Evolutionary conservation across 805 yeast genomes (phyloP).

Genomic region (Nematodospora valgi): DNA sequence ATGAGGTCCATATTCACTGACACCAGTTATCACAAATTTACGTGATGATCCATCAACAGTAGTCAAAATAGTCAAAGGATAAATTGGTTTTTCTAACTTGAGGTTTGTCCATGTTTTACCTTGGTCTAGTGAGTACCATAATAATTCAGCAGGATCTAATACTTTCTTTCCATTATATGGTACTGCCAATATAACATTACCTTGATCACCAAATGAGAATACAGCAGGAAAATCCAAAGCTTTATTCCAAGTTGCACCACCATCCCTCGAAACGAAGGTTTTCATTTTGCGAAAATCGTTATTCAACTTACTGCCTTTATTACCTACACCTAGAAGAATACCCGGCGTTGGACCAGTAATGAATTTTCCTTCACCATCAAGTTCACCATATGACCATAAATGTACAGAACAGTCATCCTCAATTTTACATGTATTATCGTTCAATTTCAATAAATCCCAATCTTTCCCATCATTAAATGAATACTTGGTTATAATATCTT

Average conservation of each 20-base stretch:
- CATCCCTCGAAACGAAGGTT: slow-evolving; percentile 71
- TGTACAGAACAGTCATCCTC: slow-evolving; percentile 50
- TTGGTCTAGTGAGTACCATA: slow-evolving; percentile 63
- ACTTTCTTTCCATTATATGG: slow-evolving; percentile 30
- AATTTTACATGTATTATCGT: slow-evolving; percentile 38
- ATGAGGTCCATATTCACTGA: slow-evolving; percentile 10
- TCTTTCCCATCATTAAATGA: slow-evolving; percentile 52
- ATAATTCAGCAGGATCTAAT: slow-evolving; percentile 19
- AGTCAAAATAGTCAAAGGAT: slow-evolving; percentile 46
- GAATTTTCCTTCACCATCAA: slow-evolving; percentile 40
- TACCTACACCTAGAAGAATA: slow-evolving; percentile 30
- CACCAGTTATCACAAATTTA: slow-evolving; percentile 52
- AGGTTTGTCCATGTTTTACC: slow-evolving; percentile 62
- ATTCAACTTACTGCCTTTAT: slow-evolving; percentile 24
- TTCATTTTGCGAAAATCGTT: slow-evolving; percentile 15
- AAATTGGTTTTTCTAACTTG: slow-evolving; percentile 42
- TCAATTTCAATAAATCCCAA: slow-evolving; percentile 48
- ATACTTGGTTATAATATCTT: slow-evolving; percentile 30
- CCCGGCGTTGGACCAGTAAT: slow-evolving; percentile 57
- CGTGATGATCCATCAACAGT: slow-evolving; percentile 70
- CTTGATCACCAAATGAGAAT: slow-evolving; percentile 72
- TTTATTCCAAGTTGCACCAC: slow-evolving; percentile 69
- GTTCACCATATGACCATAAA: slow-evolving; percentile 26
- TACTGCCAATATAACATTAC: slow-evolving; percentile 66
- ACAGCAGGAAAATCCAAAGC: slow-evolving; percentile 51